Percentiles rank a stretch among this genome's conserved stretches.
Evolutionary conservation across 306 rosid genomes (phyloP).

Genomic region (Acacia melanoxylon): DNA sequence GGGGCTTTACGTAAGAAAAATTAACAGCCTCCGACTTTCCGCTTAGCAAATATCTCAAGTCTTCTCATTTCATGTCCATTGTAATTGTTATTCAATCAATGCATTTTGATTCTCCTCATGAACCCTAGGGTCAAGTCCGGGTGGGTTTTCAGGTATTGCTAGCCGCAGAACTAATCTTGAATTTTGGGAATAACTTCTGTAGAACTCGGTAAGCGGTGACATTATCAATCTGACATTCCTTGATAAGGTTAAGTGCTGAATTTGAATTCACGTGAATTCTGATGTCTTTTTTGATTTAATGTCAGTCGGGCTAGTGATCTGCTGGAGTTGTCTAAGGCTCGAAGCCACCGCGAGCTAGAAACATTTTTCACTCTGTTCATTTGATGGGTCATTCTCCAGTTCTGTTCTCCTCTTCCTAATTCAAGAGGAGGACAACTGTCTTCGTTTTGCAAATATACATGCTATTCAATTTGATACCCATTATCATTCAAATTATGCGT

Average conservation of each 20-base stretch:
- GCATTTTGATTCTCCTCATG: not conserved
- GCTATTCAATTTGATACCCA: not conserved
- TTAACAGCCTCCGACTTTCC: not conserved
- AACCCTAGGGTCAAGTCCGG: not conserved
- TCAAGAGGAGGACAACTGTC: not conserved
- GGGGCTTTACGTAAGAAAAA: conserved; percentile 11
- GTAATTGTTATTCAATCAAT: conserved; percentile 13
- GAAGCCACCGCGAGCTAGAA: conserved; percentile 21
- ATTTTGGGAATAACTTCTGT: not conserved
- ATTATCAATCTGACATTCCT: not conserved
- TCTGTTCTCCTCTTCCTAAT: not conserved
- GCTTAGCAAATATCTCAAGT: not conserved
- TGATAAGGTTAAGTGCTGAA: not conserved
- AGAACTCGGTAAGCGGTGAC: conserved; percentile 22
- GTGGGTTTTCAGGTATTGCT: conserved; percentile 2
- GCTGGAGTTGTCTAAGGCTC: conserved; percentile 1
- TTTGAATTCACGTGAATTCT: not conserved
- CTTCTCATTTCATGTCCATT: not conserved
- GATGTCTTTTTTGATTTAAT: not conserved
- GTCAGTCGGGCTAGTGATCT: not conserved
- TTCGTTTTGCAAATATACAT: not conserved
- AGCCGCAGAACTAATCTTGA: conserved; percentile 1
- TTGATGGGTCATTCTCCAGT: not conserved
- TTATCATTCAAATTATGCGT: conserved; percentile 4
- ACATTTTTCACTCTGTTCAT: not conserved